Percentiles rank a stretch among this genome's conserved stretches.
Conservation (phyloP, 768 basidiomycete species). For the Cystobasidium tubakii region DNA sequence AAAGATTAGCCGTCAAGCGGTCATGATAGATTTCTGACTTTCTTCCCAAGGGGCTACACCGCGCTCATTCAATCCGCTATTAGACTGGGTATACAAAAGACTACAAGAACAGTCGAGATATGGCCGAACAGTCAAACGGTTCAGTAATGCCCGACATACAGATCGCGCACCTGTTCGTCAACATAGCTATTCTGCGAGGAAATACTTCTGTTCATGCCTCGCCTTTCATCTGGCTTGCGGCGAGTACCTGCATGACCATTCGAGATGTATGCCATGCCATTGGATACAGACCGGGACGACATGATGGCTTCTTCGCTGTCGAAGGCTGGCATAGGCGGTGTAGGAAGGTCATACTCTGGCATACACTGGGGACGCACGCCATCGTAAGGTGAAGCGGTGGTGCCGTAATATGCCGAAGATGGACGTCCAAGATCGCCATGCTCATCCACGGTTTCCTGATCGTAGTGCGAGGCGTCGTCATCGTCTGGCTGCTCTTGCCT, state of each 20-base stretch:
- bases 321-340: slow-evolving; percentile 27
- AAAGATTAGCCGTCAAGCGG: neutral
- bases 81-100: too few species aligned
- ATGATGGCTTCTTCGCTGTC: slow-evolving; percentile 26
- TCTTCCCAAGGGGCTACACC: too few species aligned
- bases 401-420: neutral
- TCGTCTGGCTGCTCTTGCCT: slow-evolving; percentile 28
- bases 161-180: slow-evolving; percentile 26
- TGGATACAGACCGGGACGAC: slow-evolving; percentile 1
- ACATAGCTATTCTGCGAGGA: slow-evolving; percentile 16
- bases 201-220: slow-evolving; percentile 7
- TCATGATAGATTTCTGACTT: too few species aligned
- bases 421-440: slow-evolving; percentile 5
- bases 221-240: neutral
- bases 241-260: neutral
- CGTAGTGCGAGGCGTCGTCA: slow-evolving; percentile 34
- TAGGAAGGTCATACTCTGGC: slow-evolving; percentile 26
- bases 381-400: neutral
- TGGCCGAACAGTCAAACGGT: neutral
- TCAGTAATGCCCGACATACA: slow-evolving; percentile 28
- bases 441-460: slow-evolving; percentile 11
- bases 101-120: neutral
- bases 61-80: too few species aligned
- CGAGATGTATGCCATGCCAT: neutral
- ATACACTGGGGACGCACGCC: neutral